These are phyloP conservation scores for Cutaneotrichosporon cyanovorans DNA, from an alignment of 1,284 basidiomycete species.

Conservation along the genomic window DNA sequence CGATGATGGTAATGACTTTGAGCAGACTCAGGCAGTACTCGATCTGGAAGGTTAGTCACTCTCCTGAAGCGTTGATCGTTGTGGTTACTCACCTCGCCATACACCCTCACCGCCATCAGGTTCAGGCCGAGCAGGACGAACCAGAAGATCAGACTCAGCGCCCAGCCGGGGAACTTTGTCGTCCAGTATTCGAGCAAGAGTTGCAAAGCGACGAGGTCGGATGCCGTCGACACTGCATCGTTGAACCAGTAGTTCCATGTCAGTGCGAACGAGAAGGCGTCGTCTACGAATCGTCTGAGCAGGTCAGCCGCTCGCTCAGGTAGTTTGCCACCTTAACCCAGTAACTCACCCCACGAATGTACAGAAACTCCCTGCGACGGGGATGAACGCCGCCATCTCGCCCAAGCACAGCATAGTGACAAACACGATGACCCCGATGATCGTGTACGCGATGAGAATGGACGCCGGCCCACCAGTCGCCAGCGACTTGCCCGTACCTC, in stretches of 20 bases:
- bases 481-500: constrained; percentile 11
- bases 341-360: constrained; percentile 63
- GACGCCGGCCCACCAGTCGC: constrained; percentile 45
- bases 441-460: constrained; percentile 16
- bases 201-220: constrained; percentile 67
- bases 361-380: constrained; percentile 62
- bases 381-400: constrained; percentile 46
- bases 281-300: constrained; percentile 50
- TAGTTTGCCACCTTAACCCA: background rate
- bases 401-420: constrained; percentile 46
- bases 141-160: constrained; percentile 58
- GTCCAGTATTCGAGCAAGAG: constrained; percentile 73
- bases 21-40: constrained; percentile 55
- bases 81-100: constrained; percentile 28
- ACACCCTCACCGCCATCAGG: constrained; percentile 20
- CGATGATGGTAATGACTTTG: constrained; percentile 67
- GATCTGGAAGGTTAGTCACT: background rate
- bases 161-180: constrained; percentile 58
- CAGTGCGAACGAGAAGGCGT: constrained; percentile 69
- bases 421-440: constrained; percentile 42
- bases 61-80: background rate
- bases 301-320: background rate
- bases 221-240: constrained; percentile 56
- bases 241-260: constrained; percentile 61
- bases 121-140: constrained; percentile 54